Evolutionary conservation across 805 yeast genomes (phyloP).

Genomic region (Wickerhamomyces bisporus): DNA sequence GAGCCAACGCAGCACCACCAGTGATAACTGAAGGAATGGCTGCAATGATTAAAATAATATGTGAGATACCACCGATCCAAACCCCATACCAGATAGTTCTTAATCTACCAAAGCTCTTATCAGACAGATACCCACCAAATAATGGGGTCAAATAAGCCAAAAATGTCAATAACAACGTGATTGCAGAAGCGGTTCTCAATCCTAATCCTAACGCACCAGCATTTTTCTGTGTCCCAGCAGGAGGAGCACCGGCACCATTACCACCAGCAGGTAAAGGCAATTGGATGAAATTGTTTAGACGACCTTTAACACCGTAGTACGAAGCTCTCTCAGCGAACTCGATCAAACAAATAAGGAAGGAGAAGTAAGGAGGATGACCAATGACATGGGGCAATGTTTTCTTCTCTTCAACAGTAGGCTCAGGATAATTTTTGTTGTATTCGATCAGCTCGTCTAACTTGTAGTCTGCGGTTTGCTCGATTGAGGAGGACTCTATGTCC

Average conservation of each 20-base stretch:
- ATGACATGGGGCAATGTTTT: constrained; percentile 29
- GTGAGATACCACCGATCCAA: constrained; percentile 55
- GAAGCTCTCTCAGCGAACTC: constrained; percentile 81
- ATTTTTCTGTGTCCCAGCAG: constrained; percentile 18
- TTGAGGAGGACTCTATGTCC: too few species aligned
- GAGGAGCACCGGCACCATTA: constrained; percentile 29
- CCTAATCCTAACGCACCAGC: constrained; percentile 58
- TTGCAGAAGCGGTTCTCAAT: constrained; percentile 60
- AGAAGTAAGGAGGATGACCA: constrained; percentile 44
- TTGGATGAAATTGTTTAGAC: constrained; percentile 78
- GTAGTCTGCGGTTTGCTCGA: background rate
- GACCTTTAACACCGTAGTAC: constrained; percentile 72
- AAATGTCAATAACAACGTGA: constrained; percentile 74
- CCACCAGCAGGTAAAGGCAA: constrained; percentile 35
- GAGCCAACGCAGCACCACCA: constrained; percentile 49
- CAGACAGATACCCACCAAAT: constrained; percentile 71
- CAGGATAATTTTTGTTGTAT: constrained; percentile 16
- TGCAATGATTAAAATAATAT: constrained; percentile 60
- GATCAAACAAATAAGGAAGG: constrained; percentile 54
- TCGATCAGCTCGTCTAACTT: constrained; percentile 7
- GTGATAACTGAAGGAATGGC: constrained; percentile 55
- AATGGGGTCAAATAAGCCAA: constrained; percentile 82
- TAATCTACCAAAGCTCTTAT: constrained; percentile 68
- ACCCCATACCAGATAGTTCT: constrained; percentile 61
- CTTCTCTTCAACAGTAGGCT: constrained; percentile 44